phyloP scores from a whole-genome alignment of 371 early-diverging fungal genomes.

The Nematocida major region DNA sequence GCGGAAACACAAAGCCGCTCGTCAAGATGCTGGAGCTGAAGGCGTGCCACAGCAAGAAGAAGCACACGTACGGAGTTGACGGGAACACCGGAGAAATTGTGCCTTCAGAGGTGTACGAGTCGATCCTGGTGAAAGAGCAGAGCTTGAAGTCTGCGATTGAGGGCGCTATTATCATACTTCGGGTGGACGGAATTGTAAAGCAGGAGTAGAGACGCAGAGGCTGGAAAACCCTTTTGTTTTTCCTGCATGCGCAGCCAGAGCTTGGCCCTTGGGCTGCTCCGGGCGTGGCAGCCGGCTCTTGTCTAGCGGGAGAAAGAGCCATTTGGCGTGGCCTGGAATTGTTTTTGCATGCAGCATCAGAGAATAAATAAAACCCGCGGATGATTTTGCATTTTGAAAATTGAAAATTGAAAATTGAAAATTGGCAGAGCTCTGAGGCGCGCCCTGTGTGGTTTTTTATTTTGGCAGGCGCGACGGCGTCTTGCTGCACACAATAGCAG shows the following conservation, averaged over 20 bases:
- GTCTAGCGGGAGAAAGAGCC: no score
- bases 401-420: no score
- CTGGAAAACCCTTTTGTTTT: neutral
- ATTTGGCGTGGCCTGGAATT: no score
- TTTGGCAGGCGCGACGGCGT: no score
- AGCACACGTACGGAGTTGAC: slow-evolving; percentile 87
- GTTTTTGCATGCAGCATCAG: no score
- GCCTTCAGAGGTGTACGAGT: slow-evolving; percentile 92
- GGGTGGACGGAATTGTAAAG: slow-evolving; percentile 66
- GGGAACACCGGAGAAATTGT: slow-evolving; percentile 90
- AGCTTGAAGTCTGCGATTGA: slow-evolving; percentile 98
- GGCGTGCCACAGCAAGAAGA: slow-evolving; percentile 84
- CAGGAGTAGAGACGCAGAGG: neutral
- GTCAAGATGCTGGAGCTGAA: slow-evolving; percentile 81
- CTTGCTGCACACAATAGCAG: no score
- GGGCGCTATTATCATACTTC: slow-evolving; percentile 65
- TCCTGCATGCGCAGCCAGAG: neutral
- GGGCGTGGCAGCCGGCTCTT: no score
- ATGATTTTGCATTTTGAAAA: no score
- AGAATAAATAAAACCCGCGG: no score
- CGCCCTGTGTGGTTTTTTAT: no score
- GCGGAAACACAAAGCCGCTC: slow-evolving; percentile 75
- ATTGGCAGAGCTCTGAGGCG: no score
- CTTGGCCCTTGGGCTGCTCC: no score
- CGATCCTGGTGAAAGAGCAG: slow-evolving; percentile 95